Base-by-base conservation (phyloP, 345 rosid genomes). In the Citrus hindsii region DNA sequence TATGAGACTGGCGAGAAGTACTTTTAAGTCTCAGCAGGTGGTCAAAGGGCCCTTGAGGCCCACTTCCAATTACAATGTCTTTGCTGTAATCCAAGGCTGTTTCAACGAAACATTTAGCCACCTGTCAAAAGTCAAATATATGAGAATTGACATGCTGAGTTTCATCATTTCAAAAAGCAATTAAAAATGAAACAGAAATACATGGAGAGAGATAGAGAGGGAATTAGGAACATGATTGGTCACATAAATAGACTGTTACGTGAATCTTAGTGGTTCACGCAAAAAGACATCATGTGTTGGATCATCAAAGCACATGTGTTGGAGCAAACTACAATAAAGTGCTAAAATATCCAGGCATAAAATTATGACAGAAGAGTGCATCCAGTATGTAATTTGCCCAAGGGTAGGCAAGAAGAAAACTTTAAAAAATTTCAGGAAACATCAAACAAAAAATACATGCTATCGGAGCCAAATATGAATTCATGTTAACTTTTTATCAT, bases 41-140 rank as follows among this genome's bases (percentile, higher is more conserved):
- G 84, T 96, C 98, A 76, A 96, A 90, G 21, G 98, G 99, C 48
- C 99, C 97, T 89, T 94, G 97, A 81, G 77, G 87, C 35, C 98
- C 99, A 83, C 83, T 86, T 84, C 98, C 98, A 76, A 96, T 89
- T 42, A 61, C 76, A 67, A 96, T 84, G 25, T 94, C 95, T 89
- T 89, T 96, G 90, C 98, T 91, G 78, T 92, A 92, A 66, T 81
- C 83, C 84, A 94, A 85, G 60, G 90, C 85, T 30, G 82, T 86
- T 82, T 88, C 88, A 55, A 96, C 79, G 38, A 77, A 94, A 71
- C 84, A 84, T 80, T 96, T 96, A 55, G 98, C 94, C 70, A 86
- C 90, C 97, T 94, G 88, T 81, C 64, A 85, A 84, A 81, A 51
- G 19, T 75, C 46, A 62, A 12, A 74, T 8, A 40, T 2, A 79